These are phyloP conservation scores for Ceratobasidium papillatum DNA, from an alignment of 1,284 basidiomycete genomes.

Conservation along the genomic window DNA sequence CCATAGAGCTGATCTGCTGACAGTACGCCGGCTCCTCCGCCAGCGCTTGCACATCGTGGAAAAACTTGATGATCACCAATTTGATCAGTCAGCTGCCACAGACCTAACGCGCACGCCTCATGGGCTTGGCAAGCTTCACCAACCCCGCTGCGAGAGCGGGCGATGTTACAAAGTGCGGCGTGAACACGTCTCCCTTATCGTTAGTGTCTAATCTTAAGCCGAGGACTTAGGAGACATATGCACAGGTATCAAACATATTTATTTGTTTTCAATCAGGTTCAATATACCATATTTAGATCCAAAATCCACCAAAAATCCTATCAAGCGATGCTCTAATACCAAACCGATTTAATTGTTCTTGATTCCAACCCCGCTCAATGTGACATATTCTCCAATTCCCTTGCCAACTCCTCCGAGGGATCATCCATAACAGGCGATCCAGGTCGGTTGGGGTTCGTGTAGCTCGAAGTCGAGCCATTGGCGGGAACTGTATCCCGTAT, in stretches of 20 bases:
- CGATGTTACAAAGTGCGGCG: background rate
- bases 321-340: background rate
- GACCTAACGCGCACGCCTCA: background rate
- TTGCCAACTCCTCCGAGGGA: constrained; percentile 85
- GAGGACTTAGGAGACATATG: background rate
- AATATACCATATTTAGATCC: background rate
- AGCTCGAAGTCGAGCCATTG: constrained; percentile 74
- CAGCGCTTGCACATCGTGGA: background rate
- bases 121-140: background rate
- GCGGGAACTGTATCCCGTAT: constrained; percentile 71
- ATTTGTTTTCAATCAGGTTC: background rate
- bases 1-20: background rate
- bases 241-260: background rate
- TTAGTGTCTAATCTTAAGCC: background rate
- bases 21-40: background rate
- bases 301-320: constrained; percentile 6
- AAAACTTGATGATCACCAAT: background rate
- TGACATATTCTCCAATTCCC: constrained; percentile 71
- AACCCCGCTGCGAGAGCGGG: constrained; percentile 2
- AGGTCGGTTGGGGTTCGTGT: constrained; percentile 57
- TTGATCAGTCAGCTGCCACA: background rate
- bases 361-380: background rate
- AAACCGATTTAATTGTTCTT: background rate
- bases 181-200: background rate
- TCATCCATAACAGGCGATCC: constrained; percentile 78